Base-by-base conservation (phyloP, 768 basidiomycete species). In the Goffeauzyma gilvescens region DNA sequence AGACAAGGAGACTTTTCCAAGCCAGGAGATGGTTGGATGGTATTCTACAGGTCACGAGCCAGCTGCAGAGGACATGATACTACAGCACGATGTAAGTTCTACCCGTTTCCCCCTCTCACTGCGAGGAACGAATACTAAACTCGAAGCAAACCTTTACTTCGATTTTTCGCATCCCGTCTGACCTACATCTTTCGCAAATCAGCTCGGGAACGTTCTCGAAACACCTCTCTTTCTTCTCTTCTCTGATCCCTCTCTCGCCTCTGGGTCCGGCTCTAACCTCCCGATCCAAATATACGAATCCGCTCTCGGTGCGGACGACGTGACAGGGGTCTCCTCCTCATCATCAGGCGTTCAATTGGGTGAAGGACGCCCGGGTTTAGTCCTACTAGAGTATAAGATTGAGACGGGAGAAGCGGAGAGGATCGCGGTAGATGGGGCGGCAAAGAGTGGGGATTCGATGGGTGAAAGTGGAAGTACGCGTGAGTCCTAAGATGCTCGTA, bases 1-100 rank as follows among this genome's bases (percentile, higher is more conserved):
- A 96, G 90, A 87, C 71, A 90, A 90, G 64, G 87, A 93, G 66
- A 90, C 96, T 17, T 96, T 98, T 63, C 93, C 93, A 9, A 86
- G 87, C 1, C 71, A 96, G 25, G 93, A 96, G 58, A 79, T 98
- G 57, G 81, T 98, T 38, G 93, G 93, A 6, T 98, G 93, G 93
- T 98, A 98, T 65, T 82, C 81, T 0, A 77, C 89, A 32, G 78
- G 84, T 13, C 60, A 71, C n/a, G 67, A 69, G 9, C 85, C 85
- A 0, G 77, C 77, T 1, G 55, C 72, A n/a, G 68, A 67, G 15
- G 86, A 96, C 55, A 76, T 85, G 33, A 69, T 73, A 1, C 70
- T 96, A 14, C 85, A 95, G 59, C 77, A 82, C 59, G 85, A 93
- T 69, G 87, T 78, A 46, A 27, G 63, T 42, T n/a, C n/a, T n/a